Base-by-base conservation (phyloP, 257 asterid species). In the Lantana camara region DNA sequence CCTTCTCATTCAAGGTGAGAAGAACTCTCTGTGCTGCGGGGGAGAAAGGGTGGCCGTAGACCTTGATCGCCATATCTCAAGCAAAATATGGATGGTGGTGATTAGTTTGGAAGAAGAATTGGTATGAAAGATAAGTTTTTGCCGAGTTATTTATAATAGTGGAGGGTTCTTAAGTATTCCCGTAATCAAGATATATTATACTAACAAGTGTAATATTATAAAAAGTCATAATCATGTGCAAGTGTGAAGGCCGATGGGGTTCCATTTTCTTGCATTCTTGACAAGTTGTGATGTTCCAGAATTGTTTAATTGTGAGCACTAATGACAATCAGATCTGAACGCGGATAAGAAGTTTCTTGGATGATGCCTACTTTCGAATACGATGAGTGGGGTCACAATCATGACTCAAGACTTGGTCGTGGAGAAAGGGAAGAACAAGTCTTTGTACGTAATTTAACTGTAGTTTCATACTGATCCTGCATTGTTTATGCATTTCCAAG, bases 51-150 rank as follows among this genome's bases (percentile, higher is more conserved):
- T 49, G 22, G 1, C 84, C 87, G 34, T 75, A 56, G 49, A 81
- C 73, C 69, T 78, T 81, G 62, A 81, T 73, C 49, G 53, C 80
- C 87, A 81, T 81, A 52, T 35, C 8, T 38, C n/a, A 1, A 35
- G 38, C 17, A 30, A 38, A 41, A 12, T 56, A 9, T 3, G 1
- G 15, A 4, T 27, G 20, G 3, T 38, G 67, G 16, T 24, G 41
- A 10, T 60, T 52, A 27, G 5, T 27, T 27, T 27, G 5, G 4
- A 27, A 27, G 51, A 12, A 20, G 17, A 15, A 45, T 21, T 21
- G 3, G n/a, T 19, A 10, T 67, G 16, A 41, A 9, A 57, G 38
- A 52, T 23, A 35, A 5, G 40, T 5, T 35, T 24, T 11, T 32
- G 1, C 45, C 4, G 22, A 49, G 58, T 20, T 22, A 53, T 70